phyloP scores from a whole-genome alignment of 495 filamentous ascomycete species.

The Neurospora sublineolata region DNA sequence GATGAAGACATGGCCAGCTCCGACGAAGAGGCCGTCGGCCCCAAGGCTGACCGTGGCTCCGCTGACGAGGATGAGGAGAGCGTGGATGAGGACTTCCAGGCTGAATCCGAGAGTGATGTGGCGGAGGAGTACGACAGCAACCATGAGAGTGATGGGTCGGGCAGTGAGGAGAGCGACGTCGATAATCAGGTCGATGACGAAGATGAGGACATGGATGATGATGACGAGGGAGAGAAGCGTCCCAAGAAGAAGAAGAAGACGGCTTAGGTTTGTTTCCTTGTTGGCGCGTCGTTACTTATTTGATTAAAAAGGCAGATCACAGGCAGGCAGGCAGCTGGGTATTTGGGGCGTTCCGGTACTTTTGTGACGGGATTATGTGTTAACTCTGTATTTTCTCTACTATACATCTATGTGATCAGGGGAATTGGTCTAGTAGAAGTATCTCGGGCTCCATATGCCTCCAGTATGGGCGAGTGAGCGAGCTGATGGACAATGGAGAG shows the following conservation, averaged over 20 bases:
- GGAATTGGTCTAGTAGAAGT: background rate
- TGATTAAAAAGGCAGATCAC: constrained; percentile 1
- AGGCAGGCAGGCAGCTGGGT: background rate
- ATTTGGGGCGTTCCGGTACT: background rate
- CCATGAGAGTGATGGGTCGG: constrained; percentile 74
- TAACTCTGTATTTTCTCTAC: background rate
- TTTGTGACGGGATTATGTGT: background rate
- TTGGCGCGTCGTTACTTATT: background rate
- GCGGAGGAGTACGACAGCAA: constrained; percentile 91
- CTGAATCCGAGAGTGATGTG: constrained; percentile 82
- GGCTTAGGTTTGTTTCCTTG: constrained; percentile 5
- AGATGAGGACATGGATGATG: constrained; percentile 21
- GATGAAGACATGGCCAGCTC: constrained; percentile 64
- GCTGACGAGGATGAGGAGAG: constrained; percentile 94
- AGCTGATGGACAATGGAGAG: background rate
- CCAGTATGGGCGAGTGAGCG: background rate
- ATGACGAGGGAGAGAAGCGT: constrained; percentile 25
- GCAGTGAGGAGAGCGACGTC: constrained; percentile 43
- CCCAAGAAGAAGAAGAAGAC: constrained; percentile 43
- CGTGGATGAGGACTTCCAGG: constrained; percentile 90
- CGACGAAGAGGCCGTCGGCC: constrained; percentile 73
- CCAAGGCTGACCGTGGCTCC: constrained; percentile 67
- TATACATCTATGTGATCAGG: background rate
- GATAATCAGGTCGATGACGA: constrained; percentile 37
- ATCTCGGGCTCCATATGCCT: background rate